phyloP scores from a whole-genome alignment of 1,284 basidiomycete species.

The Bjerkandera adusta region DNA sequence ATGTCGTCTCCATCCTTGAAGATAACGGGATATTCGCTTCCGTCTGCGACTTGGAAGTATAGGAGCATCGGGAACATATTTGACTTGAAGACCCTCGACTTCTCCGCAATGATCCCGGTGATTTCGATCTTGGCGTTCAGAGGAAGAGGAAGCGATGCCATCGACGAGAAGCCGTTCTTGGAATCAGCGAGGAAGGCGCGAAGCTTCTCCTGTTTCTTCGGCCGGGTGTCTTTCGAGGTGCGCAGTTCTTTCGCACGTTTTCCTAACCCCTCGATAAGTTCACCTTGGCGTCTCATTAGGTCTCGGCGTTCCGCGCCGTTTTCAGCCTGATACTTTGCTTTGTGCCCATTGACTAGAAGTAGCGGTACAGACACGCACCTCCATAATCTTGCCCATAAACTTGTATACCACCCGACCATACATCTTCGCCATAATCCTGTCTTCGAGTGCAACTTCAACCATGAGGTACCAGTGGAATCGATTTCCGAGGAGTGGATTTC shows the following conservation, averaged over 20 bases:
- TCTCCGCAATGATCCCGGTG: slow-evolving; percentile 85
- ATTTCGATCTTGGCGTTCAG: slow-evolving; percentile 84
- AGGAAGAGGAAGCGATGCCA: slow-evolving; percentile 83
- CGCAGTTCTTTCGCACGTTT: slow-evolving; percentile 86
- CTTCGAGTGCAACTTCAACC: slow-evolving; percentile 85
- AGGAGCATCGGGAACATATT: slow-evolving; percentile 92
- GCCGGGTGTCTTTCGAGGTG: slow-evolving; percentile 87
- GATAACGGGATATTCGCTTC: slow-evolving; percentile 87
- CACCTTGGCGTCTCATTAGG: slow-evolving; percentile 80
- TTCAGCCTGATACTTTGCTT: no score
- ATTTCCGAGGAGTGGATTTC: slow-evolving; percentile 85
- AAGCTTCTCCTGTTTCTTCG: slow-evolving; percentile 97
- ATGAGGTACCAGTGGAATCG: slow-evolving; percentile 97
- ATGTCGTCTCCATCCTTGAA: slow-evolving; percentile 99
- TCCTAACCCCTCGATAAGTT: slow-evolving; percentile 82
- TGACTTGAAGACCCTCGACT: slow-evolving; percentile 96
- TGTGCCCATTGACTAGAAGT: slow-evolving; percentile 15
- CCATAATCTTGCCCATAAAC: slow-evolving; percentile 83
- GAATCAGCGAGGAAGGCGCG: slow-evolving; percentile 80
- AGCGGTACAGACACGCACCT: slow-evolving; percentile 54
- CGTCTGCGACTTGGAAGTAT: slow-evolving; percentile 81
- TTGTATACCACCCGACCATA: slow-evolving; percentile 88
- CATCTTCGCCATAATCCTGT: slow-evolving; percentile 85
- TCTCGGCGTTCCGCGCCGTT: slow-evolving; percentile 79
- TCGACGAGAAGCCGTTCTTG: slow-evolving; percentile 76